Conservation (phyloP, 2,329 filamentous ascomycete genomes). For the Arthroderma uncinatum region DNA sequence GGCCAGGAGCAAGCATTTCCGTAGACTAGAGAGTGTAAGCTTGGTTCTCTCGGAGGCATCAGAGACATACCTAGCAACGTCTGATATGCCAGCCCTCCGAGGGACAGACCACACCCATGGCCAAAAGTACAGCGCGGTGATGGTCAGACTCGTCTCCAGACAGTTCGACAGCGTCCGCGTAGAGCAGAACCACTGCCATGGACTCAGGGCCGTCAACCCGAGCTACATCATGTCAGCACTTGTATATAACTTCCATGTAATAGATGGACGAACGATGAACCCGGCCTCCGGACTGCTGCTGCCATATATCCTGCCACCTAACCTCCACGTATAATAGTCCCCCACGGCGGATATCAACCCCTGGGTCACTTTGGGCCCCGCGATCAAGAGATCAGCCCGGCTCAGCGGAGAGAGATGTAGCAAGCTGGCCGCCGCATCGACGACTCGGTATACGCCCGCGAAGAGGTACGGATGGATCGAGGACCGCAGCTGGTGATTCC, state of each 20-base stretch:
- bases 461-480: slow-evolving; percentile 87
- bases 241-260: not conserved
- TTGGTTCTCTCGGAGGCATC: not conserved
- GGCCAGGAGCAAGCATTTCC: slow-evolving; percentile 60
- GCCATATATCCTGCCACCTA: slow-evolving; percentile 65
- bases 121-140: slow-evolving; percentile 69
- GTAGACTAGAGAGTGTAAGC: slow-evolving; percentile 34
- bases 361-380: slow-evolving; percentile 64
- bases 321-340: slow-evolving; percentile 80
- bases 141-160: slow-evolving; percentile 77
- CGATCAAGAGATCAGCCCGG: slow-evolving; percentile 57
- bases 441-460: slow-evolving; percentile 57
- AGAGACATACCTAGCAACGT: slow-evolving; percentile 6
- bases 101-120: slow-evolving; percentile 60
- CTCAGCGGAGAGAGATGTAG: slow-evolving; percentile 45
- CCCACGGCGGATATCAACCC: slow-evolving; percentile 63
- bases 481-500: slow-evolving; percentile 74
- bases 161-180: slow-evolving; percentile 91
- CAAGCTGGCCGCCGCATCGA: slow-evolving; percentile 46
- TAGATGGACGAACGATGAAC: slow-evolving; percentile 52
- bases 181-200: slow-evolving; percentile 96
- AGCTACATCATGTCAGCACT: slow-evolving; percentile 41
- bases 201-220: slow-evolving; percentile 59
- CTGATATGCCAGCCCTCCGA: slow-evolving; percentile 8
- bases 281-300: slow-evolving; percentile 50